Evolutionary conservation across 2,329 filamentous ascomycete species (phyloP), one percentile per base, ranked within the genome.

Genomic region (Fusarium phyllophilum): DNA sequence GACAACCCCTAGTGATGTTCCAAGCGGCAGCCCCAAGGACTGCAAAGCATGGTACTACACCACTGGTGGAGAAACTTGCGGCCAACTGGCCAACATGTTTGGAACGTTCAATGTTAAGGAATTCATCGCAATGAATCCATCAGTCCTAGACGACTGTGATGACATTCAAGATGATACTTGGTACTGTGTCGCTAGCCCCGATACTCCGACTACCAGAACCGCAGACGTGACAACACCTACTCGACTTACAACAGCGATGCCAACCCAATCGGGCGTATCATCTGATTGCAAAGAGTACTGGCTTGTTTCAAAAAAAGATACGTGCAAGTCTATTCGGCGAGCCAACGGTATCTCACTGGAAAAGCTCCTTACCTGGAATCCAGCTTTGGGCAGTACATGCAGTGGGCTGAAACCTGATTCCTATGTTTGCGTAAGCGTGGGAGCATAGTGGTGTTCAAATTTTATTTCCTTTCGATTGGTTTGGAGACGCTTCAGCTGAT

Each of bases 141-240:
- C 18, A 2, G 60, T 63, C 0, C 4, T 39, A 0, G 42, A 58
- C 0, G 60, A 63, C 4, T 63, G 60, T 5, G 1, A 2, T 0
- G 26, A 8, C 1, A 34, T 63, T 2, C 0, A 20, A 1, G 52
- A 63, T 0, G 8, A 58, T 0, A 41, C 11, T 0, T 63, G 52
- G 52, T 63, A 48, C 3, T 58, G 41, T 20, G n/a, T 58, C 0
- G 42, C 60, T 9, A 20, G 2, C 1, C 34, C 42, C 0, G 29
- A 8, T 8, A 58, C 60, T 6, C 60, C 52, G 1, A 48, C 18
- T 0, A 58, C 60, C 8, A 63, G 60, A 22, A 48, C 51, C 2
- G n/a, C 42, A 4, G 8, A 5, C 3, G 0, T 44, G 9, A 22
- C 20, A 20, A n/a, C 26, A 0, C n/a, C 52, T 1, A 20, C 18